Percentiles rank a stretch among this genome's conserved stretches.
Evolutionary conservation across 2,329 filamentous ascomycete genomes (phyloP).

Genomic region (Fusarium musae): DNA sequence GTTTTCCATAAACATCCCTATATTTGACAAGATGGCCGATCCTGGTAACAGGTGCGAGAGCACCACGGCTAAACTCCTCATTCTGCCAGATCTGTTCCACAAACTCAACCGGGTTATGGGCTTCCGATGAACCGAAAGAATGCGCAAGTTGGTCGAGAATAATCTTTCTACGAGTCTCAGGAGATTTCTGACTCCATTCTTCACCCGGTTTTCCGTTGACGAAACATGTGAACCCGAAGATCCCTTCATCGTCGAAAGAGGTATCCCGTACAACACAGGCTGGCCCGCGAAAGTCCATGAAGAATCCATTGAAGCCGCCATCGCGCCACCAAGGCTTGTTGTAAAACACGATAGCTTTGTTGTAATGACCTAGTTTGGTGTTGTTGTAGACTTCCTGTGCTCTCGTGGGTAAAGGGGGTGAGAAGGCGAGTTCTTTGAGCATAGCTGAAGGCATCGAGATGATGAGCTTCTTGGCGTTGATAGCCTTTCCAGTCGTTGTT

Average conservation of each 20-base stretch:
- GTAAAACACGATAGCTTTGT: constrained; percentile 53
- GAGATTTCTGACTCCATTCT: constrained; percentile 48
- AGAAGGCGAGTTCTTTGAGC: constrained; percentile 57
- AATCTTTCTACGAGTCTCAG: constrained; percentile 43
- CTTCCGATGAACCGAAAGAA: constrained; percentile 43
- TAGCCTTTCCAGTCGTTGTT: constrained; percentile 37
- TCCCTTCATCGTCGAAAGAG: constrained; percentile 45
- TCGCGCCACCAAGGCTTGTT: constrained; percentile 50
- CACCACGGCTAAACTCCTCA: constrained; percentile 49
- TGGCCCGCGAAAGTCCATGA: constrained; percentile 54
- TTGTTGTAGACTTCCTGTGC: constrained; percentile 50
- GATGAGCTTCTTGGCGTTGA: constrained; percentile 55
- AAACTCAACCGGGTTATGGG: constrained; percentile 43
- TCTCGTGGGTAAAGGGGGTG: constrained; percentile 55
- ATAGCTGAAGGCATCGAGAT: constrained; percentile 62
- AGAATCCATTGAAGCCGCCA: constrained; percentile 51
- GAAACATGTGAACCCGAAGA: constrained; percentile 55
- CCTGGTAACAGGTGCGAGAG: constrained; percentile 48
- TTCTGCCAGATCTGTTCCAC: constrained; percentile 50
- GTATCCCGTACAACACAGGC: constrained; percentile 55
- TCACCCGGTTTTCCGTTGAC: constrained; percentile 52
- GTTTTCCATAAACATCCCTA: constrained; percentile 46
- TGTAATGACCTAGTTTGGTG: constrained; percentile 56
- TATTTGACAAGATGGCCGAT: constrained; percentile 47
- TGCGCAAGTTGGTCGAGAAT: constrained; percentile 50